Conservation (phyloP, 257 asterid species). For the Primulina eburnea region DNA sequence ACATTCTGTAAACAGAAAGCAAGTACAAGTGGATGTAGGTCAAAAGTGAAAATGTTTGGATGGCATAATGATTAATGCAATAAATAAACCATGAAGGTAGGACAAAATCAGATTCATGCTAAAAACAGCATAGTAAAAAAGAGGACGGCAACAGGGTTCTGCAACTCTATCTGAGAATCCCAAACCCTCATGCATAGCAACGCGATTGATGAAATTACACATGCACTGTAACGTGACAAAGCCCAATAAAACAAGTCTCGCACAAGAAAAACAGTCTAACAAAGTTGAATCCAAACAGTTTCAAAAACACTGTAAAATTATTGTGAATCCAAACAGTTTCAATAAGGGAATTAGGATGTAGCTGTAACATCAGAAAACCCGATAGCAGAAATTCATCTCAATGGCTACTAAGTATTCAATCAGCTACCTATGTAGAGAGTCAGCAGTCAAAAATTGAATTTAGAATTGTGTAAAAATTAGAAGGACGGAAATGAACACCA, state of each 20-base stretch:
- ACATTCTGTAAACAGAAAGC: conserved; percentile 60
- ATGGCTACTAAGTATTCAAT: conserved; percentile 22
- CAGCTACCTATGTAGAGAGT: conserved; percentile 84
- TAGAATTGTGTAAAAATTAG: conserved; percentile 16
- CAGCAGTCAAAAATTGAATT: conserved; percentile 45
- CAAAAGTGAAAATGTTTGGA: conserved; percentile 17
- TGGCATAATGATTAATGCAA: conserved; percentile 16
- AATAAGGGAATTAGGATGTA: background rate
- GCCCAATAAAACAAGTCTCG: background rate
- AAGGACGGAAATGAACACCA: conserved; percentile 1
- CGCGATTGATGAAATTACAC: background rate
- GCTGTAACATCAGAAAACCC: conserved; percentile 5
- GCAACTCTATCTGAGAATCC: background rate
- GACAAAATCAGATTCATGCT: conserved; percentile 2
- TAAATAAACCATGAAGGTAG: conserved; percentile 11
- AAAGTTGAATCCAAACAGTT: conserved; percentile 10
- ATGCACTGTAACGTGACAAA: background rate
- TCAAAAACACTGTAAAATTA: background rate
- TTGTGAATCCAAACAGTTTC: conserved; percentile 7
- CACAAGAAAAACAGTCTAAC: background rate
- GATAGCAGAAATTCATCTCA: conserved; percentile 17
- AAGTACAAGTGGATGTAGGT: conserved; percentile 20
- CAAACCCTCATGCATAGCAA: background rate
- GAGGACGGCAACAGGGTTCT: conserved; percentile 8
- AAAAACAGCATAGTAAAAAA: conserved; percentile 1